Evolutionary conservation across 371 early-diverging fungal species (phyloP), one percentile per base, ranked within the genome.

Genomic region (Lichtheimia ornata): DNA sequence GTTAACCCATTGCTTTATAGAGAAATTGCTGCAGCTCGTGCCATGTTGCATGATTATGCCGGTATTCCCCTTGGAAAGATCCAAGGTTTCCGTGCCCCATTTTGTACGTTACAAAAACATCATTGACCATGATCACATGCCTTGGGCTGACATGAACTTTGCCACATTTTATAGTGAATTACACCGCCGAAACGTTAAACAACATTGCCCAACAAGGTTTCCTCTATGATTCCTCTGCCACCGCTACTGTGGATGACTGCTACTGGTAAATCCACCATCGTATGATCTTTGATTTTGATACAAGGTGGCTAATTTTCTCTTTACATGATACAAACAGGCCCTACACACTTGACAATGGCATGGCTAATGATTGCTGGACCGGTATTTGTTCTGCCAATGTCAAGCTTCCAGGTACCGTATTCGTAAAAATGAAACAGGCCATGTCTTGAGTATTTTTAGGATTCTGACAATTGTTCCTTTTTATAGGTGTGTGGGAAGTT

Each of bases 311-410:
- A 5, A 47, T 11, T n/a, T 12, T 56, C 14, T 9, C 35, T 30
- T 18, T 9, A 11, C 2, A 40, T 24, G 50, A 22, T 27, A 13
- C 47, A 18, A n/a, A 20, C 60, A 77, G 77, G 78, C 91, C 91
- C 4, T 91, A 91, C 66, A 91, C 90, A 3, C 73, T 91, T 25
- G 91, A 91, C 61, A 73, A 85, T 65, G 91, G 91, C 59, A 65
- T 86, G 50, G 84, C 85, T 44, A 88, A 86, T 41, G 89, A 88
- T 63, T 91, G 91, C 69, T 84, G 82, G 86, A 84, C 74, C 45
- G 74, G 76, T 27, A 75, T 87, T 43, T 91, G 91, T 55, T 66
- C 71, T 35, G 63, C 79, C 20, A 55, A 66, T 13, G 66, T 88
- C 43, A 79, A 78, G 35, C 65, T 79, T 30, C 87, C 86, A 11